A percentile compares a stretch with the other conserved stretches of the same genome.
phyloP scores from a whole-genome alignment of 257 asterid species.

The Nicotiana noctiflora region DNA sequence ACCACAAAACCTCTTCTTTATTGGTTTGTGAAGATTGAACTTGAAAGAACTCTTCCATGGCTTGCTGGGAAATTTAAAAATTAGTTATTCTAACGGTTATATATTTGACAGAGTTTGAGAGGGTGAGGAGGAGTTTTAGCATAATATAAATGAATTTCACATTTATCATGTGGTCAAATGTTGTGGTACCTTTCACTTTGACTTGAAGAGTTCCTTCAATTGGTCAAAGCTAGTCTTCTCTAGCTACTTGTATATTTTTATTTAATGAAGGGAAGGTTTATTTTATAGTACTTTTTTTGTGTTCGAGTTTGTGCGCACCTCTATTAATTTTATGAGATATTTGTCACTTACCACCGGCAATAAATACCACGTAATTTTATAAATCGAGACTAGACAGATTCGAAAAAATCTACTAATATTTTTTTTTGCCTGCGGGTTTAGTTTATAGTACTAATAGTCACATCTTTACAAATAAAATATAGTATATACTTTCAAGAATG shows the following conservation, averaged over 20 bases:
- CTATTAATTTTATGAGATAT: too few relatives aligned
- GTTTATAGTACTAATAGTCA: not conserved
- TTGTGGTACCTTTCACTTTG: not conserved
- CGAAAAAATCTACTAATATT: too few relatives aligned
- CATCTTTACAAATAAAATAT: not conserved
- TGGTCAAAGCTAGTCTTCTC: not conserved
- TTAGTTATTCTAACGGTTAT: constrained; percentile 10
- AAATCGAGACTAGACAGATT: too few relatives aligned
- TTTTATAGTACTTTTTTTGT: too few relatives aligned
- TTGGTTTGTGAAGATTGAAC: not conserved
- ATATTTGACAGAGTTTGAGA: not conserved
- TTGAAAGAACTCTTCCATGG: constrained; percentile 29
- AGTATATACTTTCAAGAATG: not conserved
- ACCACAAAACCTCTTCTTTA: constrained; percentile 1
- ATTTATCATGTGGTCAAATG: constrained; percentile 22
- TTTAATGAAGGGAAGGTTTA: not conserved
- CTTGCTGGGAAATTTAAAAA: not conserved
- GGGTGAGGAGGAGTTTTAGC: not conserved
- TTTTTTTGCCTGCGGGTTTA: not conserved
- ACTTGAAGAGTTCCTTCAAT: not conserved
- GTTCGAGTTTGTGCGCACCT: too few relatives aligned
- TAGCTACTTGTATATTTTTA: not conserved
- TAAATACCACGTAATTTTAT: too few relatives aligned
- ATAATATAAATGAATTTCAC: not conserved
- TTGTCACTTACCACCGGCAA: too few relatives aligned